phyloP scores from a whole-genome alignment of 441 rosid genomes.

The Croton setiger region DNA sequence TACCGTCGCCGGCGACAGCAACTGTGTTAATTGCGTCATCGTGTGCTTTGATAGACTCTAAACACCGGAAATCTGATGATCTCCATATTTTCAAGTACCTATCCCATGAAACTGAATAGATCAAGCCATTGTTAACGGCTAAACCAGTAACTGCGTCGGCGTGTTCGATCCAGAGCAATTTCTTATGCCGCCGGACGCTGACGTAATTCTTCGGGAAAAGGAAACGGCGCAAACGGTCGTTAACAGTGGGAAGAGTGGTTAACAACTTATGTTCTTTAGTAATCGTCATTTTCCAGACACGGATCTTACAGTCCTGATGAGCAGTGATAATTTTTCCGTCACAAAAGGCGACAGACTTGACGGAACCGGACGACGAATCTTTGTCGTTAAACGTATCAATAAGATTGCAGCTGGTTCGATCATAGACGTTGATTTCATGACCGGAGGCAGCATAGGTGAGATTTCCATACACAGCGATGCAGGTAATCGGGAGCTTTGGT shows the following conservation, averaged over 20 bases:
- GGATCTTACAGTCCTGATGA: slow-evolving; percentile 83
- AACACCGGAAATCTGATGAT: slow-evolving; percentile 60
- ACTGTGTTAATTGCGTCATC: slow-evolving; percentile 82
- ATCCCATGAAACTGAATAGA: slow-evolving; percentile 93
- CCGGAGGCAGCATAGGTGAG: slow-evolving; percentile 64
- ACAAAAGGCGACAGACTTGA: slow-evolving; percentile 57
- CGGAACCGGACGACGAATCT: slow-evolving; percentile 59
- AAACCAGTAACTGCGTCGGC: slow-evolving; percentile 85
- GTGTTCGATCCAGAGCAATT: slow-evolving; percentile 79
- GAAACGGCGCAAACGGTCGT: slow-evolving; percentile 71
- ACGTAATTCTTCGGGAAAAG: slow-evolving; percentile 77
- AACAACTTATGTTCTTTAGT: slow-evolving; percentile 41
- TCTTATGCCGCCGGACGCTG: slow-evolving; percentile 66
- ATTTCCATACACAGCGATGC: slow-evolving; percentile 50
- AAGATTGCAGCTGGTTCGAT: slow-evolving; percentile 34
- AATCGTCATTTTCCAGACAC: slow-evolving; percentile 63
- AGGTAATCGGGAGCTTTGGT: slow-evolving; percentile 48
- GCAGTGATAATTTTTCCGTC: slow-evolving; percentile 64
- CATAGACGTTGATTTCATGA: slow-evolving; percentile 66
- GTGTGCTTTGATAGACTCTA: slow-evolving; percentile 67
- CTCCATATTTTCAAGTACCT: slow-evolving; percentile 77
- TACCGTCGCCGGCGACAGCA: slow-evolving; percentile 57
- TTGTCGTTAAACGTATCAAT: slow-evolving; percentile 43
- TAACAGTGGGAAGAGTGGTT: slow-evolving; percentile 70
- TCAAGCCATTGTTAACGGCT: slow-evolving; percentile 50